Conservation (phyloP, 495 filamentous ascomycete species). For the Massariosphaeria phaeospora region DNA sequence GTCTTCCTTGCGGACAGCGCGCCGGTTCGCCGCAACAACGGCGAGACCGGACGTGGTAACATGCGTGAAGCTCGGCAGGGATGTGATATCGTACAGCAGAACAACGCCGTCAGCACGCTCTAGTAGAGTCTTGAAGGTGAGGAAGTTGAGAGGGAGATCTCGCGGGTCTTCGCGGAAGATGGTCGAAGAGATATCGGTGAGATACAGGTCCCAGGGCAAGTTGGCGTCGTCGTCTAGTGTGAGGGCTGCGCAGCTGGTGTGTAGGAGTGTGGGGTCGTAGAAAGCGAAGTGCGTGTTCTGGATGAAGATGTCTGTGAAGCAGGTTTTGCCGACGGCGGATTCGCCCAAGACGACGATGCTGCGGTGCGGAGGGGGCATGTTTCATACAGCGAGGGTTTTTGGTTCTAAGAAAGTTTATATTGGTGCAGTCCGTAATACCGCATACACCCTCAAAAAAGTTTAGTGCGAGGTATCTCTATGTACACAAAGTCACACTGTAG, state of each 20-base stretch:
- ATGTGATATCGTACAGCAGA: slow-evolving; percentile 17
- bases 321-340: slow-evolving; percentile 20
- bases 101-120: not conserved
- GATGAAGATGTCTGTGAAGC: slow-evolving; percentile 25
- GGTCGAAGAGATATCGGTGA: slow-evolving; percentile 4
- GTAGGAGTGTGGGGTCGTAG: slow-evolving; percentile 18
- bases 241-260: no score
- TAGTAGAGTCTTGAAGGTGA: not conserved
- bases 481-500: no score
- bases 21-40: not conserved
- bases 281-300: not conserved
- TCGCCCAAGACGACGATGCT: slow-evolving; percentile 16
- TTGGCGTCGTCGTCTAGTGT: no score
- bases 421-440: no score
- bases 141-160: not conserved
- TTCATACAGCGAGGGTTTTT: no score
- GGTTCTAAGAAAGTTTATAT: no score
- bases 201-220: not conserved
- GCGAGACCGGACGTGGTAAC: slow-evolving; percentile 4
- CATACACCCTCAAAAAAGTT: no score
- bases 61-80: not conserved
- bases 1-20: not conserved
- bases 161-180: not conserved
- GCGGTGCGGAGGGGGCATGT: no score
- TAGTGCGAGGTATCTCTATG: no score